Percentiles rank a stretch among this genome's conserved stretches.
These are phyloP conservation scores for Debaryomyces udenii DNA, from an alignment of 1,139 yeast genomes.

Conservation along the genomic window DNA sequence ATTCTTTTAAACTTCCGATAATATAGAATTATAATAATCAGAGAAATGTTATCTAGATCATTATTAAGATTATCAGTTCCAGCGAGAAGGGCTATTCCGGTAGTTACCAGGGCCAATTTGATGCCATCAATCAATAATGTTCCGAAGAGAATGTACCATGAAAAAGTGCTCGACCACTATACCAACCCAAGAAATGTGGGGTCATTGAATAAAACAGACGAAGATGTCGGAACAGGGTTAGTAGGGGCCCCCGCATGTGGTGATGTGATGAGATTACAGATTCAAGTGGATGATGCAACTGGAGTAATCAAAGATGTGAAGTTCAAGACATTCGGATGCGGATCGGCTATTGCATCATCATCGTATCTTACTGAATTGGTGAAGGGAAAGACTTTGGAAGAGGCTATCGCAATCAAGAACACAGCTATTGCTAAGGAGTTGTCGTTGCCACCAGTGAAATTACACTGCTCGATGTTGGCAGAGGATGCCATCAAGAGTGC, in stretches of 20 bases:
- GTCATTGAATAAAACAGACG: conserved; percentile 74
- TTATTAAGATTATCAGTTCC: conserved; percentile 20
- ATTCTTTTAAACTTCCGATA: too few relatives aligned
- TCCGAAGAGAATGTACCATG: conserved; percentile 55
- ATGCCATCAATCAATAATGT: conserved; percentile 11
- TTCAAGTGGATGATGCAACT: conserved; percentile 85
- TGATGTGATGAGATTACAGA: conserved; percentile 97
- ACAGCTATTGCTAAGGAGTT: conserved; percentile 92
- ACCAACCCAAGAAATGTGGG: conserved; percentile 97
- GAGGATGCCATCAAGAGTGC: conserved; percentile 98
- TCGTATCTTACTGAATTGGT: conserved; percentile 94
- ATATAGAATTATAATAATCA: too few relatives aligned
- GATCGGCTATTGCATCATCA: conserved; percentile 95
- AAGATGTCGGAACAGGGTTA: conserved; percentile 92
- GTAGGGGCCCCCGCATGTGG: conserved; percentile 99
- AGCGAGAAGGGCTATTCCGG: conserved; percentile 17
- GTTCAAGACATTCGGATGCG: conserved; percentile 98
- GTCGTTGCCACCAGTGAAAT: conserved; percentile 93
- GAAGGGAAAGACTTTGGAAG: conserved; percentile 92
- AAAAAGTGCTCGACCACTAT: conserved; percentile 87
- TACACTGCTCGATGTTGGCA: conserved; percentile 98
- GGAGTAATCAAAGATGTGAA: conserved; percentile 94
- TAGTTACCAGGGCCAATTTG: conserved; percentile 10
- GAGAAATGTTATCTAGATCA: conserved; percentile 29
- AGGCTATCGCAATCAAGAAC: conserved; percentile 88